Conservation (phyloP, 2,329 filamentous ascomycete genomes). For the Trichoderma atrobrunneum region DNA sequence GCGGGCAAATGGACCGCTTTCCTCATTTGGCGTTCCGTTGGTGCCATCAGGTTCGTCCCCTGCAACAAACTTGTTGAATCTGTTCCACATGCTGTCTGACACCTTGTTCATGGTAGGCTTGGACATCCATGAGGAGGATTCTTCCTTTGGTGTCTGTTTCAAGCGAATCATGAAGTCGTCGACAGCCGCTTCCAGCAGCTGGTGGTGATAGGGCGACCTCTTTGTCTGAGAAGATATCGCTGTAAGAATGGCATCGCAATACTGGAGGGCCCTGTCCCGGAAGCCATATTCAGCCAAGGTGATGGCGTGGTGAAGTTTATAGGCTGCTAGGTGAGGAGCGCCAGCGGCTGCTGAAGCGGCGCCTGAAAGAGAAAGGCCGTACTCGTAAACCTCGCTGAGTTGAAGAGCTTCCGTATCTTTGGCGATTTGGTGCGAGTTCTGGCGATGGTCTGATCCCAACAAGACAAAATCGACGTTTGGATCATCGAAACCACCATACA, state of each 20-base stretch:
- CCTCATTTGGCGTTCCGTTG: slow-evolving; percentile 57
- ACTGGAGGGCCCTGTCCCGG: slow-evolving; percentile 79
- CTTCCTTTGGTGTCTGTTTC: slow-evolving; percentile 80
- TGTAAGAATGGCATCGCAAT: slow-evolving; percentile 79
- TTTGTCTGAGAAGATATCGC: slow-evolving; percentile 79
- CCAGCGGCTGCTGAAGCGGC: slow-evolving; percentile 50
- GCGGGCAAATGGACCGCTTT: slow-evolving; percentile 77
- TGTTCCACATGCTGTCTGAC: slow-evolving; percentile 83
- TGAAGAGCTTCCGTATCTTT: slow-evolving; percentile 83
- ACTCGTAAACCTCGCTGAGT: slow-evolving; percentile 95
- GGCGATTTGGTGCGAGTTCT: slow-evolving; percentile 67
- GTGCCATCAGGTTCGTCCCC: slow-evolving; percentile 84
- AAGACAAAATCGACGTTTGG: slow-evolving; percentile 74
- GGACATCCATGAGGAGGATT: slow-evolving; percentile 82
- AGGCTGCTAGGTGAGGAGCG: slow-evolving; percentile 80
- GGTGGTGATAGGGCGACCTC: slow-evolving; percentile 82
- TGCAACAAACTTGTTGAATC: slow-evolving; percentile 94
- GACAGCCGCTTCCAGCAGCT: slow-evolving; percentile 67
- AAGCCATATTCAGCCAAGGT: slow-evolving; percentile 80
- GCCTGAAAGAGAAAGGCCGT: slow-evolving; percentile 70
- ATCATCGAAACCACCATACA: slow-evolving; percentile 84
- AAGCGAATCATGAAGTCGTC: slow-evolving; percentile 83
- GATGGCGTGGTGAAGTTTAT: slow-evolving; percentile 87
- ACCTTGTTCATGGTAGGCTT: slow-evolving; percentile 97
- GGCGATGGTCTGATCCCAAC: slow-evolving; percentile 77